Evolutionary conservation across 768 basidiomycete species (phyloP).

Genomic region (Tylopilus subfusipes): DNA sequence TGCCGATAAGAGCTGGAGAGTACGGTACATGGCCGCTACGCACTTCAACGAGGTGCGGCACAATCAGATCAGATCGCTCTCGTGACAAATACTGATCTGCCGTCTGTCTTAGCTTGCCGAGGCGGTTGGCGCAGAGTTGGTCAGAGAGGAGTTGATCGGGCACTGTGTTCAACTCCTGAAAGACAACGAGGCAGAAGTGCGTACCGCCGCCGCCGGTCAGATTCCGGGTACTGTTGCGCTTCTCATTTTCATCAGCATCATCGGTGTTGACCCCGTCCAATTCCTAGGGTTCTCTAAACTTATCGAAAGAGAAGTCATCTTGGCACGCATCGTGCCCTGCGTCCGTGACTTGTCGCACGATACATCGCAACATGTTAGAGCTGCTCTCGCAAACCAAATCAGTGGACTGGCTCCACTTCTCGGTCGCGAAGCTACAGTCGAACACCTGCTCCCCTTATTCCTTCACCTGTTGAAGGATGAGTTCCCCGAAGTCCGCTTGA

Average conservation of each 20-base stretch:
- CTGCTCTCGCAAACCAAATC: slow-evolving; percentile 93
- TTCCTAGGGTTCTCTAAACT: slow-evolving; percentile 85
- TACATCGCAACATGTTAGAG: slow-evolving; percentile 93
- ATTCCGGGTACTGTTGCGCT: slow-evolving; percentile 71
- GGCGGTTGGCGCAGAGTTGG: slow-evolving; percentile 83
- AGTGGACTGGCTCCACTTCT: slow-evolving; percentile 93
- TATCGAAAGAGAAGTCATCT: slow-evolving; percentile 89
- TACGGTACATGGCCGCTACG: slow-evolving; percentile 96
- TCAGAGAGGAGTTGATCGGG: slow-evolving; percentile 88
- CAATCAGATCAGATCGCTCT: neutral
- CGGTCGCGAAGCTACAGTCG: slow-evolving; percentile 90
- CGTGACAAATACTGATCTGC: neutral
- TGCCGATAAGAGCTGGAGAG: slow-evolving; percentile 96
- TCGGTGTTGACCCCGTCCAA: slow-evolving; percentile 8
- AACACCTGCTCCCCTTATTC: slow-evolving; percentile 95
- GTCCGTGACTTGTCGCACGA: slow-evolving; percentile 94
- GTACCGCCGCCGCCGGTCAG: slow-evolving; percentile 93
- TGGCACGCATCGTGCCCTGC: slow-evolving; percentile 89
- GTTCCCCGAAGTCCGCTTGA: slow-evolving; percentile 95
- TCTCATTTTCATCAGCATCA: neutral
- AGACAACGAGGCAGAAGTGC: slow-evolving; percentile 98
- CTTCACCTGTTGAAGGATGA: slow-evolving; percentile 96
- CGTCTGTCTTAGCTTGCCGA: slow-evolving; percentile 66
- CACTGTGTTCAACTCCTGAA: slow-evolving; percentile 93
- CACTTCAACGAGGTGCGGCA: slow-evolving; percentile 87